A percentile compares a stretch with the other conserved stretches of the same genome.
phyloP scores from a whole-genome alignment of 371 early-diverging fungal genomes.

The Circinella minor region DNA sequence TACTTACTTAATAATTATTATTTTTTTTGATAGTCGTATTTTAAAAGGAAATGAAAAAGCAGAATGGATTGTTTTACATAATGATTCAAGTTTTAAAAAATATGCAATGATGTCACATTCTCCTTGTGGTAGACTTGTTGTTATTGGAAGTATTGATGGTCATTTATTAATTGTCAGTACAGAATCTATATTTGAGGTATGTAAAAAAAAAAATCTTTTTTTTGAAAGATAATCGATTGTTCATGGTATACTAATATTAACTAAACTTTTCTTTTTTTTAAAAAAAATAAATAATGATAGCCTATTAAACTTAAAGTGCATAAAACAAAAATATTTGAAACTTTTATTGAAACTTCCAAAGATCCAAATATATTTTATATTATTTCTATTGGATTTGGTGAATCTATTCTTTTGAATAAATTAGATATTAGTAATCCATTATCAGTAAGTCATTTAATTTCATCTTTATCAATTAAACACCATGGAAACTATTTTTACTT shows the following conservation, averaged over 20 bases:
- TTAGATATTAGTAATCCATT: slow-evolving; percentile 28
- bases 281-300: slow-evolving; percentile 16
- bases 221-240: neutral
- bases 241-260: neutral
- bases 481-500: too few species aligned
- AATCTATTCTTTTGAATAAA: slow-evolving; percentile 42
- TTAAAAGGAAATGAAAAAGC: slow-evolving; percentile 37
- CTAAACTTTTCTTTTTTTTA: neutral
- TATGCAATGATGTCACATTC: slow-evolving; percentile 67
- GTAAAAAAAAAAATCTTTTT: neutral
- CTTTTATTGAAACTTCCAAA: slow-evolving; percentile 48
- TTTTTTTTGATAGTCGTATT: slow-evolving; percentile 39
- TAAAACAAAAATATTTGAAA: slow-evolving; percentile 54
- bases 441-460: slow-evolving; percentile 24
- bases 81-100: slow-evolving; percentile 43
- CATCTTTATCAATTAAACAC: too few species aligned
- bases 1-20: too few species aligned
- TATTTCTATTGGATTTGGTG: slow-evolving; percentile 48
- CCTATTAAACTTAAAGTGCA: slow-evolving; percentile 50
- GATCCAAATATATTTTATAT: slow-evolving; percentile 45
- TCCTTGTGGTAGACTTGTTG: slow-evolving; percentile 58
- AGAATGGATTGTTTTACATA: slow-evolving; percentile 43
- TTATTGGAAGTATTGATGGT: slow-evolving; percentile 64
- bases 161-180: slow-evolving; percentile 60
- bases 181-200: slow-evolving; percentile 47